Percentiles rank a stretch among this genome's conserved stretches.
Evolutionary conservation across 2,329 filamentous ascomycete genomes (phyloP).

Genomic region (Scolecobasidium constrictum): DNA sequence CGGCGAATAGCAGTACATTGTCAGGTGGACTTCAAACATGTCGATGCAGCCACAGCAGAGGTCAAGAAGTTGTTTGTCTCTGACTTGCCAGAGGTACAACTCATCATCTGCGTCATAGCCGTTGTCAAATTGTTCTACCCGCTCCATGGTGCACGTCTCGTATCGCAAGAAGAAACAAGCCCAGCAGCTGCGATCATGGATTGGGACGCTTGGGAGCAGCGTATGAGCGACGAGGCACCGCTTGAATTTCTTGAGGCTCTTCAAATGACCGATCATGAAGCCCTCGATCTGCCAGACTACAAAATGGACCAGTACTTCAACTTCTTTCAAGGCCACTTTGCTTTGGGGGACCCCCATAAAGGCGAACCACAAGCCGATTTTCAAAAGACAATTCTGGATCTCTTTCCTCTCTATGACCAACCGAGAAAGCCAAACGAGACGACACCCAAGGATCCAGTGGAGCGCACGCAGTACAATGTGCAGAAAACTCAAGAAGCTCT

Average conservation of each 20-base stretch:
- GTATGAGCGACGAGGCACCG: slow-evolving; percentile 12
- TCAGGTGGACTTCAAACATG: slow-evolving; percentile 39
- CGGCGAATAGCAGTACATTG: slow-evolving; percentile 44
- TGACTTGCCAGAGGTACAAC: slow-evolving; percentile 59
- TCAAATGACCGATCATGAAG: slow-evolving; percentile 50
- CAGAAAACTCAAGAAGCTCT: not conserved
- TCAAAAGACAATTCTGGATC: slow-evolving; percentile 25
- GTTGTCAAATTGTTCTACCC: slow-evolving; percentile 73
- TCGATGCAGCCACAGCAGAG: too few species aligned
- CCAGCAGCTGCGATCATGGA: slow-evolving; percentile 51
- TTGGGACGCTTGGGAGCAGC: slow-evolving; percentile 57
- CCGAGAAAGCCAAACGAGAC: too few species aligned
- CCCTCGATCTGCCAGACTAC: slow-evolving; percentile 48
- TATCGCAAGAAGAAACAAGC: slow-evolving; percentile 41
- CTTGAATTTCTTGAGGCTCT: slow-evolving; percentile 32
- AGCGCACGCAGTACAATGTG: not conserved
- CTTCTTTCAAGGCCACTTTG: slow-evolving; percentile 63
- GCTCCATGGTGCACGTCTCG: slow-evolving; percentile 48
- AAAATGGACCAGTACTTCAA: slow-evolving; percentile 67
- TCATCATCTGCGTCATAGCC: slow-evolving; percentile 61
- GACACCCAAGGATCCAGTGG: slow-evolving; percentile 11
- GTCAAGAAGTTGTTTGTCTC: not conserved
- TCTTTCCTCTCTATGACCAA: slow-evolving; percentile 34
- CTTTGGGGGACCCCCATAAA: slow-evolving; percentile 33
- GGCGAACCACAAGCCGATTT: slow-evolving; percentile 28